Conservation (phyloP, 2,329 filamentous ascomycete genomes). For the Metarhizium humberi region DNA sequence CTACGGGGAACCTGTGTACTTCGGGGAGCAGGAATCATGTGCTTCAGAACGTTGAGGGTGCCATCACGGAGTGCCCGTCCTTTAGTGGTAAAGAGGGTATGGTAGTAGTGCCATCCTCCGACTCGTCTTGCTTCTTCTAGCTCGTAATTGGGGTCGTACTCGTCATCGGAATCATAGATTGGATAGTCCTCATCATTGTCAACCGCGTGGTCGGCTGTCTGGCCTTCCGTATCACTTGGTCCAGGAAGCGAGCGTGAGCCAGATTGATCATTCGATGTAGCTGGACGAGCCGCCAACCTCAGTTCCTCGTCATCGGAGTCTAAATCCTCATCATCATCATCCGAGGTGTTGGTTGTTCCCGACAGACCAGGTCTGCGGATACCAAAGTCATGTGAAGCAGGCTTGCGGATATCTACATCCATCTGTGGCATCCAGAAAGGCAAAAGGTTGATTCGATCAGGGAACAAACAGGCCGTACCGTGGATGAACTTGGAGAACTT, state of each 20-base stretch:
- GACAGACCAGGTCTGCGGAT: conserved; percentile 74
- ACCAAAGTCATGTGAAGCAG: conserved; percentile 78
- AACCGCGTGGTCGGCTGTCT: conserved; percentile 54
- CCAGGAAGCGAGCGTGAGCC: conserved; percentile 33
- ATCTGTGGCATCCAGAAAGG: conserved; percentile 99
- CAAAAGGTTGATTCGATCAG: conserved; percentile 75
- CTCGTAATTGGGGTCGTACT: conserved; percentile 64
- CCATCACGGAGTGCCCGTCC: conserved; percentile 32
- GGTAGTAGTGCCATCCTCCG: conserved; percentile 69
- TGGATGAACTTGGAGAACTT: conserved; percentile 99
- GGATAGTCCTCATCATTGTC: conserved; percentile 61
- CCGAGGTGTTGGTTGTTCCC: conserved; percentile 67
- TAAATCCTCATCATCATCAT: conserved; percentile 58
- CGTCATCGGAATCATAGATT: conserved; percentile 79
- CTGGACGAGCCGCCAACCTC: conserved; percentile 4
- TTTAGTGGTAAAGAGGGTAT: conserved; percentile 44
- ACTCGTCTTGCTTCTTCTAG: conserved; percentile 69
- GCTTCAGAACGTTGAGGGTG: conserved; percentile 34
- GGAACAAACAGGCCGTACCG: conserved; percentile 80
- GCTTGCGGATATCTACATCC: conserved; percentile 95
- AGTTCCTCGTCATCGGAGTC: conserved; percentile 57
- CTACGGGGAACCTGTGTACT: conserved; percentile 47
- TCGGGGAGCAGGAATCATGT: conserved; percentile 46
- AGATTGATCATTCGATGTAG: conserved; percentile 23
- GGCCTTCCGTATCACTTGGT: conserved; percentile 66